A percentile compares a stretch with the other conserved stretches of the same genome.
phyloP scores from a whole-genome alignment of 208 protist genomes.

The Tetramitus jugosus region DNA sequence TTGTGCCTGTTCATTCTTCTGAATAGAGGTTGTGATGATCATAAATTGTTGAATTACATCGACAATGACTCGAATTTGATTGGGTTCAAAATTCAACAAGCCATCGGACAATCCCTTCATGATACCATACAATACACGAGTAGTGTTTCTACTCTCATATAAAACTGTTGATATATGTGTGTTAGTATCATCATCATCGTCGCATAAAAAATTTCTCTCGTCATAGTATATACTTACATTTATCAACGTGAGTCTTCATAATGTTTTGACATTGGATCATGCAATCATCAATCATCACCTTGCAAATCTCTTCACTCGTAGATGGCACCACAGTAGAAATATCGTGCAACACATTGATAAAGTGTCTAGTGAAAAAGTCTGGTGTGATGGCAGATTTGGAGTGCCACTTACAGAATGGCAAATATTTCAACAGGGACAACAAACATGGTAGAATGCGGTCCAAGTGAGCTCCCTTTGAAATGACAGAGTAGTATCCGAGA shows the following conservation, averaged over 20 bases:
- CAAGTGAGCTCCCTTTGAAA: neutral
- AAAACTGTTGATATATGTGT: no score
- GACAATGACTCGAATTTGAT: neutral
- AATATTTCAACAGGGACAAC: neutral
- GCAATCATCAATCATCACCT: neutral
- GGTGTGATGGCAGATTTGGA: neutral
- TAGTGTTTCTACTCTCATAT: no score
- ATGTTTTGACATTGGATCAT: neutral
- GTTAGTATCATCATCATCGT: no score
- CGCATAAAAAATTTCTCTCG: no score
- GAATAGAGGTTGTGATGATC: neutral
- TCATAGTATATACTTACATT: neutral
- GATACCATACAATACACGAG: slow-evolving; percentile 1
- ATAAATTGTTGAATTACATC: neutral
- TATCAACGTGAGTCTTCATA: neutral
- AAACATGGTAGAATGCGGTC: neutral
- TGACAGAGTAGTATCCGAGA: neutral
- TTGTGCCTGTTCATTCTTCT: neutral
- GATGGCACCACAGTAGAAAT: neutral
- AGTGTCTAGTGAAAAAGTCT: neutral
- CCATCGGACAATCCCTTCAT: slow-evolving; percentile 5
- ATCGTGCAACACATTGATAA: neutral
- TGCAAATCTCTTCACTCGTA: no score
- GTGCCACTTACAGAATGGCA: neutral
- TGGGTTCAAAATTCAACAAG: neutral